Percentiles rank a stretch among this genome's conserved stretches.
Conservation (phyloP, 2,329 filamentous ascomycete genomes). For the Sordariomycetes sp. region DNA sequence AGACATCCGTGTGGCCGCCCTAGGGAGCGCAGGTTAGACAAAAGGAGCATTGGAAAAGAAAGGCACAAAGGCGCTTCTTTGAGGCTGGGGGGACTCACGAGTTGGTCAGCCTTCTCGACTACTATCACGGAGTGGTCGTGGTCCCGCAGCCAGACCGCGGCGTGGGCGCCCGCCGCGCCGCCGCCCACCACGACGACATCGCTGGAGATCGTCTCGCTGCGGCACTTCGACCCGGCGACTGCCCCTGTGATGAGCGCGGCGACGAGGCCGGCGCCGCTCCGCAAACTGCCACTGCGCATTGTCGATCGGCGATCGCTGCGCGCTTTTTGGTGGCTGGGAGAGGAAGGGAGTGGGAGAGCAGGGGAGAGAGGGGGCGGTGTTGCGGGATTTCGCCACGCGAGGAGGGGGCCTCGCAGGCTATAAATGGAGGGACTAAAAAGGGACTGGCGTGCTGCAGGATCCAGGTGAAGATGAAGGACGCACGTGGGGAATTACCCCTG, state of each 20-base stretch:
- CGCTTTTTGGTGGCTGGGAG: neutral
- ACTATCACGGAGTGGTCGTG: conserved; percentile 19
- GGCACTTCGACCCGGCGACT: neutral
- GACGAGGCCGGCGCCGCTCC: neutral
- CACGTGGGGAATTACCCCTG: too few species aligned
- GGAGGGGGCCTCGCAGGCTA: too few species aligned
- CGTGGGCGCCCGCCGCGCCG: conserved; percentile 24
- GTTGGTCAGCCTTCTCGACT: conserved; percentile 19
- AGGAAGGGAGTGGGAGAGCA: neutral
- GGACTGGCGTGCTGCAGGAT: too few species aligned
- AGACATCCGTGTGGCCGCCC: conserved; percentile 40
- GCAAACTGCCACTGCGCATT: neutral
- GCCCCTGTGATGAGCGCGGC: neutral
- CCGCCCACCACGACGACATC: conserved; percentile 25
- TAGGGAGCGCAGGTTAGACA: conserved; percentile 13
- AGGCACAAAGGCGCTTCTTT: neutral
- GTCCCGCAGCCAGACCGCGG: conserved; percentile 23
- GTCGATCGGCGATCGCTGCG: neutral
- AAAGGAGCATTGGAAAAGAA: neutral
- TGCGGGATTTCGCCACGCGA: too few species aligned
- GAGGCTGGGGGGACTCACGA: conserved; percentile 20
- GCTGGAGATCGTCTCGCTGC: conserved; percentile 9
- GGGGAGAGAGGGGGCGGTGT: too few species aligned
- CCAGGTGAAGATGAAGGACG: too few species aligned
- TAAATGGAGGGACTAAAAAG: too few species aligned